Conservation (phyloP, 2,329 filamentous ascomycete species). For the Penicillium sp. region DNA sequence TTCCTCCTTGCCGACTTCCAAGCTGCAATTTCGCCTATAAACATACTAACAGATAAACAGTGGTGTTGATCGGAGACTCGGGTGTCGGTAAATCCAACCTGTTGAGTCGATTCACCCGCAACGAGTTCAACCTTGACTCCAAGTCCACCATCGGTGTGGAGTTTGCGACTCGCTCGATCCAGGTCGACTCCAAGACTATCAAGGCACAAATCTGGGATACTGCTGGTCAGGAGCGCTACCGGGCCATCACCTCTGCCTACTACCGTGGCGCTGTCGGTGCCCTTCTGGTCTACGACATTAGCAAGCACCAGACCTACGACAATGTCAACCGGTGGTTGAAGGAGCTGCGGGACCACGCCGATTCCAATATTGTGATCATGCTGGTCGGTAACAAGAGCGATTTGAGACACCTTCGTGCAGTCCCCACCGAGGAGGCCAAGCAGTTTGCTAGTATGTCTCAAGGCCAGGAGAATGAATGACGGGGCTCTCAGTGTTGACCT, state of each 20-base stretch:
- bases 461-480: background rate
- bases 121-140: slow-evolving; percentile 99
- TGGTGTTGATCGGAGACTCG: slow-evolving; percentile 98
- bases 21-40: background rate
- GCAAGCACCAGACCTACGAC: slow-evolving; percentile 99
- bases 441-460: slow-evolving; percentile 77
- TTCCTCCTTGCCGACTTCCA: slow-evolving; percentile 13
- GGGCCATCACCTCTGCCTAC: slow-evolving; percentile 98
- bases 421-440: slow-evolving; percentile 97
- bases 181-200: slow-evolving; percentile 99
- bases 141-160: slow-evolving; percentile 99
- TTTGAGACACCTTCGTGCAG: slow-evolving; percentile 95
- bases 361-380: slow-evolving; percentile 99
- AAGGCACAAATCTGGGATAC: slow-evolving; percentile 99
- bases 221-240: slow-evolving; percentile 96
- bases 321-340: slow-evolving; percentile 99
- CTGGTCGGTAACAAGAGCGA: slow-evolving; percentile 99
- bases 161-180: slow-evolving; percentile 96
- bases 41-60: slow-evolving; percentile 47
- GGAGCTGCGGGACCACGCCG: slow-evolving; percentile 94
- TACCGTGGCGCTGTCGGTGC: slow-evolving; percentile 97
- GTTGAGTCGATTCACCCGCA: slow-evolving; percentile 97
- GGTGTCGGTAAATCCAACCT: slow-evolving; percentile 99
- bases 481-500: slow-evolving; percentile 18
- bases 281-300: slow-evolving; percentile 97